A percentile compares a stretch with the other conserved stretches of the same genome.
These are phyloP conservation scores for Amanita pseudoporphyria DNA, from an alignment of 768 basidiomycete genomes.

Conservation along the genomic window DNA sequence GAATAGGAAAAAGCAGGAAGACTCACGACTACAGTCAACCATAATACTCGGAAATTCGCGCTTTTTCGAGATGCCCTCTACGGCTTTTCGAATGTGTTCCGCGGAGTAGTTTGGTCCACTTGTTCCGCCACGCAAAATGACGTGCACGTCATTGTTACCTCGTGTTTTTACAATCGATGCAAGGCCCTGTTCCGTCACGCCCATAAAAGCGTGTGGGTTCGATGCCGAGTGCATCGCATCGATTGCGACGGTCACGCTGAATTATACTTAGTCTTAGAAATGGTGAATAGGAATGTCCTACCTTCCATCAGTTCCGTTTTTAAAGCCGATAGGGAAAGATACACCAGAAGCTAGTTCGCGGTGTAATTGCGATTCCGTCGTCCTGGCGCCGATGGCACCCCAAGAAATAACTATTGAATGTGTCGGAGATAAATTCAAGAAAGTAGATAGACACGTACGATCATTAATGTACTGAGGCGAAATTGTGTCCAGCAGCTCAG, in stretches of 20 bases:
- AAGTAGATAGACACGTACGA: constrained; percentile 30
- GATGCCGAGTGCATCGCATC: constrained; percentile 93
- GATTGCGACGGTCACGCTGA: constrained; percentile 76
- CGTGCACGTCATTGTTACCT: constrained; percentile 83
- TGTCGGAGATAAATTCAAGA: not conserved
- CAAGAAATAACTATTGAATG: constrained; percentile 56
- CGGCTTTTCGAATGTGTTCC: constrained; percentile 61
- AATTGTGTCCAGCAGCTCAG: constrained; percentile 79
- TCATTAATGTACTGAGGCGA: constrained; percentile 79
- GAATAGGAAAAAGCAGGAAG: constrained; percentile 3
- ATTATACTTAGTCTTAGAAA: not conserved
- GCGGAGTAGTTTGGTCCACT: constrained; percentile 83
- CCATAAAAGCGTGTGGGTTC: constrained; percentile 96
- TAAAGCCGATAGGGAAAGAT: constrained; percentile 98
- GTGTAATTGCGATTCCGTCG: constrained; percentile 96
- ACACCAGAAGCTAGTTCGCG: constrained; percentile 93
- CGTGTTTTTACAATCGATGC: constrained; percentile 93
- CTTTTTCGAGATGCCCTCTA: constrained; percentile 56
- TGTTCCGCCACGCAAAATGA: constrained; percentile 91
- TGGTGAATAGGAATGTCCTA: constrained; percentile 15
- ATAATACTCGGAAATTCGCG: constrained; percentile 62
- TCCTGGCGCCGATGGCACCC: constrained; percentile 96
- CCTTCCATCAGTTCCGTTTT: constrained; percentile 97
- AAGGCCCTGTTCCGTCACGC: constrained; percentile 76
- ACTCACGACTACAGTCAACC: constrained; percentile 79